Evolutionary conservation across 1,139 yeast species (phyloP), one percentile per base, ranked within the genome.

Genomic region (Hemisphaericaspora subhashii): DNA sequence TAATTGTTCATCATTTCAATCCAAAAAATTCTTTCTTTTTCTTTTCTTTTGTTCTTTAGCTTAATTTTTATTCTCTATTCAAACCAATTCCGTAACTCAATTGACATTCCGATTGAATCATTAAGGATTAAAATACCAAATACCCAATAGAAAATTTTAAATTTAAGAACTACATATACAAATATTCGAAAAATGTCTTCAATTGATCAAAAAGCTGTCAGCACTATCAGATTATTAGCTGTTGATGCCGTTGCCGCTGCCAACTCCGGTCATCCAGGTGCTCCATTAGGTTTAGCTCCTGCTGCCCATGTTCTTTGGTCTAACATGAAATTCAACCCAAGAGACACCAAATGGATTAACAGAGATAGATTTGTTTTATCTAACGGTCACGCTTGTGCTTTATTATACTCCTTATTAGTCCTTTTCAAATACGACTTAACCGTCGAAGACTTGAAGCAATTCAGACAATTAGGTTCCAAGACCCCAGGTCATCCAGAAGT

Each of bases 261-360:
- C 57, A 86, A 92, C 71, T 85, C 96, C 46, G 99, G 99, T 54
- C 99, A 92, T 74, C 99, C 99, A 41, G 98, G 98, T 78, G 97
- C 99, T 41, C 98, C 98, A 57, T 81, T 92, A 80, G 98, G 98
- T 50, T 74, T 92, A 66, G 98, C 99, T 21, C 96, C 77, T 27
- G 76, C 76, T 35, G 77, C 77, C 46, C 75, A 71, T 51, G 74
- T 95, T 39, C 78, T 90, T 45, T 92, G 84, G 82, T 76, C 81
- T 64, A 78, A 83, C 61, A 77, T 90, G 86, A 83, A 72, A 58
- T 81, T 88, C 72, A 88, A 87, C 80, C 95, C 98, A 55, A 79
- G 83, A 71, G 84, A 86, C 74, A 90, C 96, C 52, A 72, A 77
- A 44, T 92, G 97, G 98, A 72, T 86, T 66, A 87, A 87, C 79